phyloP scores from a whole-genome alignment of 2,329 filamentous ascomycete species.

The Calonectria ilicicola region DNA sequence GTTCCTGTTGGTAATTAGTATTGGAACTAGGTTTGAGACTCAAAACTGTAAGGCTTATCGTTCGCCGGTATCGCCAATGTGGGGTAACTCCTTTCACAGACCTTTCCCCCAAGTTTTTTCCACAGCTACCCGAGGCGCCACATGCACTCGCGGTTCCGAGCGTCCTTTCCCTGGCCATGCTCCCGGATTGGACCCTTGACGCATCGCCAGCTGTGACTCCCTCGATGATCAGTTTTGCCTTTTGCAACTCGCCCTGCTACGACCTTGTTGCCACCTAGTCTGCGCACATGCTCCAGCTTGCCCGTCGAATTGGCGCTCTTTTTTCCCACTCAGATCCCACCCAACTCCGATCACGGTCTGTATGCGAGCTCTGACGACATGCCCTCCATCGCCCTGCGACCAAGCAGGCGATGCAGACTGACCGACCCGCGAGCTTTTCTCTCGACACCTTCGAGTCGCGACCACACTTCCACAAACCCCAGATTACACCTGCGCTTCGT shows the following conservation, averaged over 20 bases:
- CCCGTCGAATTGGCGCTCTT: not conserved
- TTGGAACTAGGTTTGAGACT: not conserved
- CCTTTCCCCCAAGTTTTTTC: conserved; percentile 31
- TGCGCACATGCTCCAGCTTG: not conserved
- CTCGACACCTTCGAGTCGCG: not conserved
- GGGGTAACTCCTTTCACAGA: conserved; percentile 37
- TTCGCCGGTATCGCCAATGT: conserved; percentile 44
- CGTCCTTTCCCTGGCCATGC: conserved; percentile 4
- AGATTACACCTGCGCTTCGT: conserved; percentile 34
- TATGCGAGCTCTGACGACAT: conserved; percentile 56
- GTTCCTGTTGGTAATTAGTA: conserved; percentile 17
- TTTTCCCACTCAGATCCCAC: not conserved
- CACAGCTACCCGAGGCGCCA: conserved; percentile 34
- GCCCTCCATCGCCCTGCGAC: conserved; percentile 59
- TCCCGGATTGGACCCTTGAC: conserved; percentile 10
- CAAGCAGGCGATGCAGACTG: conserved; percentile 56
- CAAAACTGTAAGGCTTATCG: conserved; percentile 32
- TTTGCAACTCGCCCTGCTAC: conserved; percentile 7
- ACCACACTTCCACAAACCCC: conserved; percentile 7
- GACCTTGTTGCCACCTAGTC: not conserved
- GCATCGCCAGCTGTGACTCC: conserved; percentile 9
- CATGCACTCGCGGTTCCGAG: conserved; percentile 25
- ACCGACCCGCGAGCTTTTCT: conserved; percentile 33
- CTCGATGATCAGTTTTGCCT: not conserved
- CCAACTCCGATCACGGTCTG: conserved; percentile 31